Base-by-base conservation (phyloP, 257 asterid genomes). In the Rehmannia glutinosa region DNA sequence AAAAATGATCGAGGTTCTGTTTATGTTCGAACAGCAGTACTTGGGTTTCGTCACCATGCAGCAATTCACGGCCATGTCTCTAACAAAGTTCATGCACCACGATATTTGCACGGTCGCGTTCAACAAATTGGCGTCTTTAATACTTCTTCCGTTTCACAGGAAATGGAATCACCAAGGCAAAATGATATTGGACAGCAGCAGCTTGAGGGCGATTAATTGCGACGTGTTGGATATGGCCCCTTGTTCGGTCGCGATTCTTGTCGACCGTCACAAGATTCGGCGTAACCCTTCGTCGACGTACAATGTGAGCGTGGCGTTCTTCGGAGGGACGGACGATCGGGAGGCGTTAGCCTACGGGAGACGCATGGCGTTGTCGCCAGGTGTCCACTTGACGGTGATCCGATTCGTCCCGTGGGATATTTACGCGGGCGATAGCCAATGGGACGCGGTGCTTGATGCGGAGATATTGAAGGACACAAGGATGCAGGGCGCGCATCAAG, bases 381-480 rank as follows among this genome's bases (percentile, higher is more conserved):
- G 54, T 4, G 66, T 90, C 19, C 75, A 77, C 25, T 39, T 92
- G 73, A 86, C 95, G 0, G 89, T 87, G 8, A 78, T 92, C 2
- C 72, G 96, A 39, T 86, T 84, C 30, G 88, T 87, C 4, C 73
- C 98, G 0, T 75, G 82, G 87, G 98, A 90, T 30, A 70, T 79
- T 0, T 70, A 62, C 11, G 72, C 83, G 1, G 84, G 80, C 1
- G 88, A 82, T 35, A 83, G 73, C 85, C 95, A 87, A 42, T 89
- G 98, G 98, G 96, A 92, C 4, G 95, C 95, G 0, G 89, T 89
- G 8, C 78, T 90, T 5, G 97, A 92, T 24, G 92, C 91, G 0
- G 98, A 90, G 58, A 72, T 85, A 6, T 36, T 92, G 28, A 90
- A 87, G 80, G 98, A 92, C 0, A 72, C 82, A 3, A 82, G 96